Base-by-base conservation (phyloP, 306 rosid species). In the Abrus pulchellus region DNA sequence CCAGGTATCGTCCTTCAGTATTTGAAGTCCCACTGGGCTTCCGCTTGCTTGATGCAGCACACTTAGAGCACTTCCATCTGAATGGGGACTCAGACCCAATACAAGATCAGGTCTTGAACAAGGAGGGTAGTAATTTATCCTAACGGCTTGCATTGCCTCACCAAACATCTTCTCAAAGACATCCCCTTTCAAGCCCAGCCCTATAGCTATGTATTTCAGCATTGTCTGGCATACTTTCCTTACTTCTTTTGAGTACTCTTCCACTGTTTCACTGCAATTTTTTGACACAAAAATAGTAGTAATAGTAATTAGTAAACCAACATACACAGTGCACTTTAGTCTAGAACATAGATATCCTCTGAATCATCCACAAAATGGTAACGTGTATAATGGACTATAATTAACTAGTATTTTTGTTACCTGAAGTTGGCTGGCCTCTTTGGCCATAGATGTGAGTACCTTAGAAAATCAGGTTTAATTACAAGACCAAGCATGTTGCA, bases 401-500 rank as follows among this genome's bases (percentile, higher is more conserved):
- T 20, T 20, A 20, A 20, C 20, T 20, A 20, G 20, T 20, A 20
- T 49, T 40, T 33, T n/a, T 28, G 52, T 70, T 85, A 96, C 99
- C 97, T 88, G 68, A 96, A 94, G 32, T 52, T 82, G 48, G 76
- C 88, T 52, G 98, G 97, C 53, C 68, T 90, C 36, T 83, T 87
- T 77, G 99, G 98, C 99, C 99, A 96, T 5, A 96, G 88, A 53
- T 72, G 82, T 80, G 90, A 93, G 84, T 77, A 85, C 78, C 98
- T 89, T 49, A 87, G 41, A 50, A 72, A 79, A 33, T 81, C 80
- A 57, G 99, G 99, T 81, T 82, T 80, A 84, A 96, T 70, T 76
- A 92, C 99, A 78, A 96, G 93, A 84, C 98, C 98, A 85, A 93
- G 90, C 99, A 96, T 96, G 86, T 93, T 93, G 83, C 98, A 93